Evolutionary conservation across 2,329 filamentous ascomycete genomes (phyloP).

Genomic region (Metarhizium anisopliae): DNA sequence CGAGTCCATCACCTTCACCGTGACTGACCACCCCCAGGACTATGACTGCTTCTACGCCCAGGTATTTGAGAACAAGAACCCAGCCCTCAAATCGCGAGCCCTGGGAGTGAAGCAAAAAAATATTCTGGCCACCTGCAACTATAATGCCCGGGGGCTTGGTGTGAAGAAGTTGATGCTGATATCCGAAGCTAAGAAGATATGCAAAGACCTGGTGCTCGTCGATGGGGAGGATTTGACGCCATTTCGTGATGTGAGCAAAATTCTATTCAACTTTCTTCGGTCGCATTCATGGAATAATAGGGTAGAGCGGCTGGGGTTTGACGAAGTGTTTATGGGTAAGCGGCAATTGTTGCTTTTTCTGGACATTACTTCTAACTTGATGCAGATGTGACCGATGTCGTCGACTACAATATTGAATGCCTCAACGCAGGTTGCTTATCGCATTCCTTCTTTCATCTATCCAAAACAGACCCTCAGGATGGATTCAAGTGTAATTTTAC

Average conservation of each 20-base stretch:
- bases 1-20: neutral
- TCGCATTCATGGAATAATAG: conserved; percentile 68
- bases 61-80: conserved; percentile 75
- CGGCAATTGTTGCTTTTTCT: neutral
- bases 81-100: conserved; percentile 60
- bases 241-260: conserved; percentile 82
- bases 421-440: conserved; percentile 57
- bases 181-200: conserved; percentile 67
- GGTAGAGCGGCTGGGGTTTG: conserved; percentile 78
- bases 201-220: conserved; percentile 77
- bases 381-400: conserved; percentile 74
- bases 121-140: conserved; percentile 90
- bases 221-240: conserved; percentile 78
- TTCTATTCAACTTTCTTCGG: conserved; percentile 63
- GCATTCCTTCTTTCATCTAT: conserved; percentile 73
- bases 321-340: conserved; percentile 60
- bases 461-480: conserved; percentile 60
- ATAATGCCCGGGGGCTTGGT: conserved; percentile 68
- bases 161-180: conserved; percentile 80
- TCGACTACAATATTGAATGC: conserved; percentile 69
- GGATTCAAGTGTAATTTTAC: conserved; percentile 76
- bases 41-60: conserved; percentile 94
- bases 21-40: conserved; percentile 31
- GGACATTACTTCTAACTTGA: conserved; percentile 7
- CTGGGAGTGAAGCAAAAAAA: conserved; percentile 88